phyloP scores from a whole-genome alignment of 2,329 filamentous ascomycete genomes.

The Exutisphaerella laricina region DNA sequence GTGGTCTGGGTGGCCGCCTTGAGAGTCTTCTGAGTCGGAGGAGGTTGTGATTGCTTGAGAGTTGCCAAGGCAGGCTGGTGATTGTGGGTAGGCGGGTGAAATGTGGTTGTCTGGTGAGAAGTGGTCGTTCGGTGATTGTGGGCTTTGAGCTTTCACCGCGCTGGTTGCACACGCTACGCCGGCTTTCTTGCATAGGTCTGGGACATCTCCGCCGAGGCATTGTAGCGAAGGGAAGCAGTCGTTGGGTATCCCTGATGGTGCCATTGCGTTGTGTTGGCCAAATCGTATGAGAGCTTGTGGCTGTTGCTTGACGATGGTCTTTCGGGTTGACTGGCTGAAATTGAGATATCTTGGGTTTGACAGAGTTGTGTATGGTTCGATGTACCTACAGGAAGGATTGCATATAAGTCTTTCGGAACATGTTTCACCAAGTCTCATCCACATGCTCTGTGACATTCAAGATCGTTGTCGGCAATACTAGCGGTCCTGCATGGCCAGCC shows the following conservation, averaged over 20 bases:
- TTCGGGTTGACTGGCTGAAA: background rate
- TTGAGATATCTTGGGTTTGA: slow-evolving; percentile 1
- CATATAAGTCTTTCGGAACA: background rate
- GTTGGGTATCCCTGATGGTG: slow-evolving; percentile 10
- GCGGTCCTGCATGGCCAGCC: slow-evolving; percentile 3
- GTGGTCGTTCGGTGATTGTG: slow-evolving; percentile 10
- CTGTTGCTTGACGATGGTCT: background rate
- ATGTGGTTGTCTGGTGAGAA: slow-evolving; percentile 9
- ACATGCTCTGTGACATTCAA: background rate
- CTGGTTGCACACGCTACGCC: slow-evolving; percentile 18
- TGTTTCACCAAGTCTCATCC: slow-evolving; percentile 3
- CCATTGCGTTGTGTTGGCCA: slow-evolving; percentile 5
- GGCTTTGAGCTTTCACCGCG: slow-evolving; percentile 2
- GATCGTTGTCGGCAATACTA: slow-evolving; percentile 5
- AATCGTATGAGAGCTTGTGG: background rate
- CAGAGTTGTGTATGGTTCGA: slow-evolving; percentile 6
- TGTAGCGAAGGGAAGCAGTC: slow-evolving; percentile 20
- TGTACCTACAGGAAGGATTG: slow-evolving; percentile 6
- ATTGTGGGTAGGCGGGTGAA: slow-evolving; percentile 12
- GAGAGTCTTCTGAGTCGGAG: slow-evolving; percentile 20
- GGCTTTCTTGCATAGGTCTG: slow-evolving; percentile 18
- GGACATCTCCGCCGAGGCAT: slow-evolving; percentile 19
- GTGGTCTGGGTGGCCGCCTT: slow-evolving; percentile 7
- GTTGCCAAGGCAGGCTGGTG: slow-evolving; percentile 7
- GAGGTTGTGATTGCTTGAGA: slow-evolving; percentile 14